Conservation (phyloP, 78 protist species). For the Dictyostelium intermedium region DNA sequence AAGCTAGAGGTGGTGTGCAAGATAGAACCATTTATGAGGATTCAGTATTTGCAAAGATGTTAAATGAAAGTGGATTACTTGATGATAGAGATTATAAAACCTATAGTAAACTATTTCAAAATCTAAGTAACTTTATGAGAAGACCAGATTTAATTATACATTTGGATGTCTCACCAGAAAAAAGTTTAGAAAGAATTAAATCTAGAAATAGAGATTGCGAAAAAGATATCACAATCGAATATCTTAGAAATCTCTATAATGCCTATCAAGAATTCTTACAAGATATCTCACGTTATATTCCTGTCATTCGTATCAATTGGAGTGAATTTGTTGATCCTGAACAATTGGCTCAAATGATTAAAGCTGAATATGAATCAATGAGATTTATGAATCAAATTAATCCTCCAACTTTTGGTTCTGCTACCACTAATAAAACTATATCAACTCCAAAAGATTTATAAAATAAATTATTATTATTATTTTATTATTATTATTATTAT, state of each 20-base stretch:
- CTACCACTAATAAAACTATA: background rate
- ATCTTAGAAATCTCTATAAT: constrained; percentile 44
- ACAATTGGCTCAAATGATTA: constrained; percentile 22
- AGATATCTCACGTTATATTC: constrained; percentile 80
- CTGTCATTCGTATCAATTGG: constrained; percentile 86
- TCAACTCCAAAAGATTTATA: background rate
- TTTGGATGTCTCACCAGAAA: constrained; percentile 89
- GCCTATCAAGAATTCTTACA: constrained; percentile 81
- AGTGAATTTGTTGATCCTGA: constrained; percentile 42
- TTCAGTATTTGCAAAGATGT: constrained; percentile 85
- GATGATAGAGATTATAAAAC: constrained; percentile 86
- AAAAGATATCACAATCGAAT: constrained; percentile 77
- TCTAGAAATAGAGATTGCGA: constrained; percentile 83
- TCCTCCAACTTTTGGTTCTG: background rate
- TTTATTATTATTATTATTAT: too few species aligned
- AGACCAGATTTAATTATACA: constrained; percentile 87
- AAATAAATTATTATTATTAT: too few species aligned
- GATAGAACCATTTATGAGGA: constrained; percentile 91
- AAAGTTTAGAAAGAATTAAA: constrained; percentile 80
- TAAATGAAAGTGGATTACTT: constrained; percentile 77
- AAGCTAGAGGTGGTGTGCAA: constrained; percentile 78
- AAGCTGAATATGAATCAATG: constrained; percentile 15
- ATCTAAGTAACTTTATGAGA: constrained; percentile 87
- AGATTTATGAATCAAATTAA: background rate
- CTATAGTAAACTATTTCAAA: constrained; percentile 73